These are phyloP conservation scores for Beauveria sp. DNA, from an alignment of 2,329 filamentous ascomycete genomes.

Conservation along the genomic window DNA sequence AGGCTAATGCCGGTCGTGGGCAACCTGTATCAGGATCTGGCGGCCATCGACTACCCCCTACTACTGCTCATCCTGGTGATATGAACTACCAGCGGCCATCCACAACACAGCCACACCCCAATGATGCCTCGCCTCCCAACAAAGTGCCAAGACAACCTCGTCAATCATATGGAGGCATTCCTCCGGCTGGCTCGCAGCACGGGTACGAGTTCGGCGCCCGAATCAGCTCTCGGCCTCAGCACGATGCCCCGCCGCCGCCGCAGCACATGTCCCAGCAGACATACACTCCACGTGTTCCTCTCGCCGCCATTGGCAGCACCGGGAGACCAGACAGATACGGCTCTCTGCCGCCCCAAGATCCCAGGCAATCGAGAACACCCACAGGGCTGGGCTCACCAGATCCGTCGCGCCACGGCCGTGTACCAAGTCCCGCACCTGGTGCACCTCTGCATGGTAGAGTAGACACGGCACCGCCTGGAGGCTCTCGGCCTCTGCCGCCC, in stretches of 20 bases:
- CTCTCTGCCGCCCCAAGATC: conserved; percentile 22
- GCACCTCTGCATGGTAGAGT: conserved; percentile 22
- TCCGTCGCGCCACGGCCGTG: conserved; percentile 15
- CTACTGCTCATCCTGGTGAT: conserved; percentile 22
- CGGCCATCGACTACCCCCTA: conserved; percentile 35
- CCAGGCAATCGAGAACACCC: conserved; percentile 15
- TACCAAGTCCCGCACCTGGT: conserved; percentile 14
- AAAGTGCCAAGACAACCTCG: conserved; percentile 6
- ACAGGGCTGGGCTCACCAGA: conserved; percentile 16
- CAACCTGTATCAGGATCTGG: conserved; percentile 20
- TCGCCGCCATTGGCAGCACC: conserved; percentile 17
- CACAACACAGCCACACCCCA: conserved; percentile 19
- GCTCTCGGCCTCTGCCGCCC: conserved; percentile 15
- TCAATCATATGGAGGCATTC: conserved; percentile 4
- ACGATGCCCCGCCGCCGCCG: neutral
- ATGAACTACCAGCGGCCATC: conserved; percentile 16
- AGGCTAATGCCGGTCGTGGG: conserved; percentile 33
- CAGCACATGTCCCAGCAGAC: conserved; percentile 2
- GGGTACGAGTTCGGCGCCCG: conserved; percentile 33
- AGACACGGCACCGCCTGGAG: conserved; percentile 30
- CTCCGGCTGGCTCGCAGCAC: conserved; percentile 20
- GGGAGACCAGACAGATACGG: conserved; percentile 24
- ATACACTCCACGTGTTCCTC: neutral
- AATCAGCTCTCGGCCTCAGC: conserved; percentile 17
- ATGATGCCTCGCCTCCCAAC: neutral